These are phyloP conservation scores for Diplodia sapinea DNA, from an alignment of 2,329 filamentous ascomycete species.

Conservation along the genomic window DNA sequence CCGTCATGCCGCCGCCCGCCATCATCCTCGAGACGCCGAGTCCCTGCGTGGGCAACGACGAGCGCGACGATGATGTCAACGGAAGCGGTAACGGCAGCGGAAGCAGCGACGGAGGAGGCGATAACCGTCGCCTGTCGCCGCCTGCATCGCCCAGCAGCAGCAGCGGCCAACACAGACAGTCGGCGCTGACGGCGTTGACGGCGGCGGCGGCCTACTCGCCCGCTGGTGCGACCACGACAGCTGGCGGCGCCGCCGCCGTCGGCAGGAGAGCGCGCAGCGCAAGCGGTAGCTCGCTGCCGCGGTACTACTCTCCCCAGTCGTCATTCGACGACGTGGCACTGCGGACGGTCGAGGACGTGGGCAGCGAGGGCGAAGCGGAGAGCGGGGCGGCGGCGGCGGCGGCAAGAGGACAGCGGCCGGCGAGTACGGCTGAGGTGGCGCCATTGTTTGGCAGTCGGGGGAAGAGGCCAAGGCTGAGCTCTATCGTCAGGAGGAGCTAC, in stretches of 20 bases:
- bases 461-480: constrained; percentile 4
- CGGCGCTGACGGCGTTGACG: not conserved
- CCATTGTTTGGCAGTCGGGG: constrained; percentile 8
- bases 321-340: constrained; percentile 23
- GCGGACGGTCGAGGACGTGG: constrained; percentile 8
- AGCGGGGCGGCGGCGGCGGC: not conserved
- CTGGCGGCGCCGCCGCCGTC: not conserved
- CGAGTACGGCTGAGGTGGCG: not conserved
- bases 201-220: not conserved
- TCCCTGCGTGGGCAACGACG: constrained; percentile 1
- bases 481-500: constrained; percentile 9
- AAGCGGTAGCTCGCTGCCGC: constrained; percentile 16
- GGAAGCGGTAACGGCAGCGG: not conserved
- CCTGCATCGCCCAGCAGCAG: constrained; percentile 1
- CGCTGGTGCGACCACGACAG: not conserved
- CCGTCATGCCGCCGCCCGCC: constrained; percentile 15
- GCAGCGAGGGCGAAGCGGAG: not conserved
- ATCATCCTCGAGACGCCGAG: constrained; percentile 26
- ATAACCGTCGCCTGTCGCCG: not conserved
- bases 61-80: not conserved
- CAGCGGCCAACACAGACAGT: not conserved
- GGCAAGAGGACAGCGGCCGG: not conserved
- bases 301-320: constrained; percentile 19
- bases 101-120: not conserved
- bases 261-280: not conserved